Evolutionary conservation across 176 grass and related monocot species (phyloP).

Genomic region (Cenchrus americanus): DNA sequence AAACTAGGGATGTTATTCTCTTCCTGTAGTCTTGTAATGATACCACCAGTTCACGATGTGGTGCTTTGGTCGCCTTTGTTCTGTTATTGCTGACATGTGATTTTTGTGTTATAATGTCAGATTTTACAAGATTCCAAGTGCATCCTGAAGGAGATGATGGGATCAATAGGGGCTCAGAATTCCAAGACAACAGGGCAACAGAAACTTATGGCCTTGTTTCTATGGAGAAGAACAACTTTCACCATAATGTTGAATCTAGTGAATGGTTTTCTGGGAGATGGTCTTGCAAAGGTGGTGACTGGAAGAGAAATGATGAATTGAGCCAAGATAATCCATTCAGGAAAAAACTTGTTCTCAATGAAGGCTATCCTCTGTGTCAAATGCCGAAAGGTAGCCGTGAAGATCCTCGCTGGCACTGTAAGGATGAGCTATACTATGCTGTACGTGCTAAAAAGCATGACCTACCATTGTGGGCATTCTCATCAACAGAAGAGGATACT

Average conservation of each 20-base stretch:
- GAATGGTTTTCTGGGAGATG: constrained; percentile 86
- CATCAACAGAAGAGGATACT: constrained; percentile 70
- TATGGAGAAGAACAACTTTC: constrained; percentile 42
- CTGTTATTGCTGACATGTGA: constrained; percentile 29
- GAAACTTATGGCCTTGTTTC: constrained; percentile 43
- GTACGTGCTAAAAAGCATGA: constrained; percentile 71
- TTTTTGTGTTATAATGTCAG: constrained; percentile 52
- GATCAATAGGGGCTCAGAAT: constrained; percentile 43
- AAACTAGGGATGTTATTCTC: not conserved
- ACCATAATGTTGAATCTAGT: constrained; percentile 50
- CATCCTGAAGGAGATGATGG: constrained; percentile 55
- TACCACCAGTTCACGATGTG: not conserved
- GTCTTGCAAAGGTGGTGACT: constrained; percentile 95
- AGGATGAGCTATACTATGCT: constrained; percentile 73
- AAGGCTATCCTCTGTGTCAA: constrained; percentile 83
- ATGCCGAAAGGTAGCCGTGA: constrained; percentile 70
- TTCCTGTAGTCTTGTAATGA: constrained; percentile 12
- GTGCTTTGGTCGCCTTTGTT: constrained; percentile 29
- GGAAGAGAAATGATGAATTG: constrained; percentile 88
- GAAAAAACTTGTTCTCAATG: constrained; percentile 86
- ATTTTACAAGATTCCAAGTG: constrained; percentile 65
- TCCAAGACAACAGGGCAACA: constrained; percentile 33
- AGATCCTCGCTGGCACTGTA: constrained; percentile 76
- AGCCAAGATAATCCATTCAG: constrained; percentile 69
- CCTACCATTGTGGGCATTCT: constrained; percentile 81